Base-by-base conservation (phyloP, 2,329 filamentous ascomycete species). In the Penicillium sp. region DNA sequence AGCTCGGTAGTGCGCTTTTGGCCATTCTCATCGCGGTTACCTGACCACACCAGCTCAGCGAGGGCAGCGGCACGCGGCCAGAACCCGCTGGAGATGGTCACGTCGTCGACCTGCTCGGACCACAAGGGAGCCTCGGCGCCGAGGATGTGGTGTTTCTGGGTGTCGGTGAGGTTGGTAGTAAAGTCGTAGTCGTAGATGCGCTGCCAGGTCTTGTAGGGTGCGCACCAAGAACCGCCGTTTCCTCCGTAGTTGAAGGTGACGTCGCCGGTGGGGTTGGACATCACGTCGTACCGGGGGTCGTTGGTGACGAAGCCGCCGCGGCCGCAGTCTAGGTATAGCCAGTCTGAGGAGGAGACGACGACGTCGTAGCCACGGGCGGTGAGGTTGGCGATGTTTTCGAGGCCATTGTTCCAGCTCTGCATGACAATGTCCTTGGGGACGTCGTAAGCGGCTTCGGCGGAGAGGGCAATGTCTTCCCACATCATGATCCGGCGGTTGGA, bases 121-220 rank as follows among this genome's bases (percentile, higher is more conserved):
- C 77, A 82, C 3, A 83, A 70, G 0, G 79, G 78, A 0, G 79
- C 74, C 33, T 77, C 73, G 25, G 74, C 77, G n/a, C 80, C 80
- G 18, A 81, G 70, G 18, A 83, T 63, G 48, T 79, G 80, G 43
- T 71, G 67, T 33, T 75, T 74, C 57, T 83, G 73, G 0, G 64
- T 56, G 0, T 67, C 68, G 1, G 77, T 79, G 7, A 82, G 73
- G 56, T 76, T 76, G 41, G 65, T 55, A 0, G 78, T 78, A 63
- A 82, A 82, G 68, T 83, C 80, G 63, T 77, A 82, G 71, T 81
- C 73, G 68, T 83, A 83, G 67, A 83, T 81, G 44, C 80, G 79
- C 64, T 82, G 80, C 79, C 79, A 83, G 18, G 79, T 81, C 65
- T 83, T 83, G 73, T 82, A 83, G 0, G 80, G 80, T 0, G 75